Conservation (phyloP, 768 basidiomycete genomes). For the Cystofilobasidium macerans region DNA sequence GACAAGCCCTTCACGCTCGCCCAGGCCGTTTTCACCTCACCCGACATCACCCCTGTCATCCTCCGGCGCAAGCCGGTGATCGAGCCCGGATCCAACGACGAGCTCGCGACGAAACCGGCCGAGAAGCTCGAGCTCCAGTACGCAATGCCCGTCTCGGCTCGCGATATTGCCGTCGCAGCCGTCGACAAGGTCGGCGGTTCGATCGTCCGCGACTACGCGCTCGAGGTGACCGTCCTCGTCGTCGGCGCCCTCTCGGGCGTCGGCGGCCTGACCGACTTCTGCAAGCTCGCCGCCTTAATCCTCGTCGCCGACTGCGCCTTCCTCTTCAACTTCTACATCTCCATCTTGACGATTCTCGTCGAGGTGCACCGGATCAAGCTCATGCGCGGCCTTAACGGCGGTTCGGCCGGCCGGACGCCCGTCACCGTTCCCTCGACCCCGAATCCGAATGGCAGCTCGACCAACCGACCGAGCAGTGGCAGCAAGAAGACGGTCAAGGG, state of each 20-base stretch:
- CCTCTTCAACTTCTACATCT: conserved; percentile 79
- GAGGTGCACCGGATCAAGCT: conserved; percentile 55
- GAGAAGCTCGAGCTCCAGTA: conserved; percentile 35
- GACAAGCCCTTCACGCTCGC: conserved; percentile 93
- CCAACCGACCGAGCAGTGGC: neutral
- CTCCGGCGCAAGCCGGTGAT: conserved; percentile 25
- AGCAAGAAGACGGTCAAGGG: neutral
- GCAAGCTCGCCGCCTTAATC: conserved; percentile 81
- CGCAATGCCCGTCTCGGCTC: conserved; percentile 51
- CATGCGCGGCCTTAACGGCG: conserved; percentile 37
- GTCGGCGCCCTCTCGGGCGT: conserved; percentile 80
- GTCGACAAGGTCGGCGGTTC: conserved; percentile 64
- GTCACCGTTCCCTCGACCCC: conserved; percentile 22
- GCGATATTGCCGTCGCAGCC: conserved; percentile 72
- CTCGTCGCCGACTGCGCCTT: conserved; percentile 76
- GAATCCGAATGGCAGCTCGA: conserved; percentile 1
- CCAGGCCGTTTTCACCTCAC: conserved; percentile 75
- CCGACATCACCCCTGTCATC: conserved; percentile 41
- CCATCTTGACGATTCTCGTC: conserved; percentile 86
- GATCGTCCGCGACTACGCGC: conserved; percentile 82
- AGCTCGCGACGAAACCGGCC: conserved; percentile 31
- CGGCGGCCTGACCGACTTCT: conserved; percentile 83
- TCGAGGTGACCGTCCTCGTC: conserved; percentile 80
- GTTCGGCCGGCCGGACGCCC: conserved; percentile 17
- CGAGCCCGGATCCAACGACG: conserved; percentile 27